phyloP scores from a whole-genome alignment of 805 yeast species.

The Pichia kluyveri region DNA sequence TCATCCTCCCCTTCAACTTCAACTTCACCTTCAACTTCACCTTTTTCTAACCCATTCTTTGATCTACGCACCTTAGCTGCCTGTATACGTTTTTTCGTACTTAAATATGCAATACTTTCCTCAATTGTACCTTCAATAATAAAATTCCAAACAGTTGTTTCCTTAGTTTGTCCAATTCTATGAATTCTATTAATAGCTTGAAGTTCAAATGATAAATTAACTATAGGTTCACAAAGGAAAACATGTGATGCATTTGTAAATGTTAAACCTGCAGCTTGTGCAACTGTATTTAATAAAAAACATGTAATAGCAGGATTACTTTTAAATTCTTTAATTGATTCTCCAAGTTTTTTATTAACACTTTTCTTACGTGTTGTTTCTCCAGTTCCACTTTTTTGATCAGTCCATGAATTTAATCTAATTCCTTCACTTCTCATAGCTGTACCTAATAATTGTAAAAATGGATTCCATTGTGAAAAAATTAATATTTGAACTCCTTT shows the following conservation, averaged over 20 bases:
- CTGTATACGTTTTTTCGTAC: constrained; percentile 51
- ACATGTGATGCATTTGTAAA: constrained; percentile 89
- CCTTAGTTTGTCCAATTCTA: constrained; percentile 77
- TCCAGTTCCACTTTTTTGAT: constrained; percentile 1
- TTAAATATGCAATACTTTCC: constrained; percentile 68
- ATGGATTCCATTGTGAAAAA: constrained; percentile 83
- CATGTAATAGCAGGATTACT: constrained; percentile 62
- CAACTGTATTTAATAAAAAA: constrained; percentile 72
- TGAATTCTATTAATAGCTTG: constrained; percentile 92
- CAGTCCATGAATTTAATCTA: constrained; percentile 44
- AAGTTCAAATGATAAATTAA: constrained; percentile 76
- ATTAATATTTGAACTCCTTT: constrained; percentile 69
- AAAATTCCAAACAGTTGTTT: constrained; percentile 90
- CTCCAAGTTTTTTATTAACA: constrained; percentile 9
- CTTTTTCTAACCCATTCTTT: constrained; percentile 35
- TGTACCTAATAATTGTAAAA: constrained; percentile 54
- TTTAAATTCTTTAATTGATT: constrained; percentile 52
- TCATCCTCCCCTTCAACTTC: constrained; percentile 46
- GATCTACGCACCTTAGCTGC: constrained; percentile 24
- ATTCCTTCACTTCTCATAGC: constrained; percentile 58
- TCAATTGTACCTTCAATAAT: constrained; percentile 79
- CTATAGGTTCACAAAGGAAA: constrained; percentile 84
- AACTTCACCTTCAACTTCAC: constrained; percentile 7
- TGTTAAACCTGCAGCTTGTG: constrained; percentile 87
- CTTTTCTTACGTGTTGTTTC: background rate